These are phyloP conservation scores for Suaeda aralocaspica DNA, from an alignment of 148 eudicot species.

Conservation along the genomic window DNA sequence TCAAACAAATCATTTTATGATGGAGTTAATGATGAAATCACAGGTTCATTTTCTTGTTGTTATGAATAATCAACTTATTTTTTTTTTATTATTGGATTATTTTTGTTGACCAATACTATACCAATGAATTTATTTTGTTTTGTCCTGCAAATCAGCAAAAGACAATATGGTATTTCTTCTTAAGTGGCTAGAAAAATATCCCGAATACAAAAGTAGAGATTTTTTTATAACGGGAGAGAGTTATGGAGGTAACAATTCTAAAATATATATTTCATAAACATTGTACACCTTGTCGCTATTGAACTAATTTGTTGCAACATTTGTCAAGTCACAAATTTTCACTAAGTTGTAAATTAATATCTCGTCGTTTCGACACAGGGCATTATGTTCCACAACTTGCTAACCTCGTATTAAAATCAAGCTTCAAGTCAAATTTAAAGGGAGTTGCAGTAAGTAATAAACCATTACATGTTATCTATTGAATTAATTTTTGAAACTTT, in stretches of 20 bases:
- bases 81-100: too few species aligned
- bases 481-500: neutral
- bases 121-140: neutral
- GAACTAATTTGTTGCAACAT: neutral
- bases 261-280: neutral
- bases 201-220: constrained; percentile 59
- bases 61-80: too few species aligned
- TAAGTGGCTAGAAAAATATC: constrained; percentile 54
- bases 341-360: too few species aligned
- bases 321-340: too few species aligned
- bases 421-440: constrained; percentile 52
- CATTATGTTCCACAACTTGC: constrained; percentile 91
- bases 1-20: constrained; percentile 48
- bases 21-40: constrained; percentile 45
- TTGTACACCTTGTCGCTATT: neutral
- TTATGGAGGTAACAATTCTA: constrained; percentile 42
- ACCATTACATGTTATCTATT: too few species aligned
- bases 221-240: constrained; percentile 75
- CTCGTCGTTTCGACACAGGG: constrained; percentile 40
- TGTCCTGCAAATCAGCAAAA: constrained; percentile 29
- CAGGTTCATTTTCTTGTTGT: constrained; percentile 46
- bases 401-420: constrained; percentile 38
- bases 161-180: constrained; percentile 62
- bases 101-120: too few species aligned
- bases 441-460: constrained; percentile 65